Evolutionary conservation across 176 grass and related monocot genomes (phyloP), one percentile per base, ranked within the genome.

Genomic region (Ensete ventricosum): DNA sequence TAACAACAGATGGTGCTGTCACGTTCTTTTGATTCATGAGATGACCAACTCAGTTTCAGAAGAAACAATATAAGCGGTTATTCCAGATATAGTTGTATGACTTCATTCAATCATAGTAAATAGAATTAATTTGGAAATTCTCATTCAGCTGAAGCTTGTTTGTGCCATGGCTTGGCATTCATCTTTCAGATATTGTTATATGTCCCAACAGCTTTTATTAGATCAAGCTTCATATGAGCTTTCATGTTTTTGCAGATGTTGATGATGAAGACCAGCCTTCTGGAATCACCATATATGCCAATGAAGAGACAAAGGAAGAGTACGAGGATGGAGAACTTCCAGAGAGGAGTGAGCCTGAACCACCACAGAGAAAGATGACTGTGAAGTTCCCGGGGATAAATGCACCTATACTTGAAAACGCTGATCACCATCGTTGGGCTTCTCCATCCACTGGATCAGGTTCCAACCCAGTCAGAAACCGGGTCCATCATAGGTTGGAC

Each of bases 371-470:
- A 84, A 87, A 23, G 82, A 87, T 85, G 95, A 89, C 86, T 9
- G 90, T 94, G 59, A 84, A 89, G 55, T 91, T 99, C 76, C 90
- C 90, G 1, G 95, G 95, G 62, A 84, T 99, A 87, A 99, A 99
- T 22, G 90, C 86, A 11, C 90, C 95, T 0, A 79, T 99, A 51
- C 95, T 90, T 73, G 95, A 94, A 57, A 86, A 91, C 0, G 86
- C 88, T 13, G 95, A 99, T 77, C 81, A 64, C 29, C 85, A 81
- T 54, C 86, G 88, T 11, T 99, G 95, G 95, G 84, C 76, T 54
- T 69, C 83, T 14, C 52, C 8, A 80, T 17, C 90, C 77, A 27
- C 59, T 26, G 75, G 49, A 3, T 77, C 75, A 17, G 49, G 75
- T 52, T 77, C 75, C 21, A 77, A 52, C 21, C 65, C 58, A 19